These are phyloP conservation scores for Pouteria campechiana DNA, from an alignment of 179 eudicot species.

Conservation along the genomic window DNA sequence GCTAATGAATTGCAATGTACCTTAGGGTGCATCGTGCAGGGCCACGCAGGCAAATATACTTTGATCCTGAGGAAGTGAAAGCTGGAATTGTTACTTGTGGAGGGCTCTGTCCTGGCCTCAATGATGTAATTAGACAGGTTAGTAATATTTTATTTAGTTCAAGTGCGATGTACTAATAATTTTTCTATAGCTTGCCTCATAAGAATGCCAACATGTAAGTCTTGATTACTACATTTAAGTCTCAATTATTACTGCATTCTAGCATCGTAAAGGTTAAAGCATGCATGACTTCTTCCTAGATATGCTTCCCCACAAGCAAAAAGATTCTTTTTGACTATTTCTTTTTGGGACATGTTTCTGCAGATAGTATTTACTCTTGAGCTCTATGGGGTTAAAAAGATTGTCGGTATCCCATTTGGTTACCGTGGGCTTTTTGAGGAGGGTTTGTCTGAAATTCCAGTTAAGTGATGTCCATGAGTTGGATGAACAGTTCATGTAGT, in stretches of 20 bases:
- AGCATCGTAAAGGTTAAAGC: too few relatives aligned
- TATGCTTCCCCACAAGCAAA: too few relatives aligned
- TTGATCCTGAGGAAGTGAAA: conserved; percentile 87
- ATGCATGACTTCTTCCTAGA: too few relatives aligned
- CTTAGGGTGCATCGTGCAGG: conserved; percentile 97
- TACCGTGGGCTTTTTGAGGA: conserved; percentile 84
- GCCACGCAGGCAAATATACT: conserved; percentile 83
- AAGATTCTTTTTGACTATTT: too few relatives aligned
- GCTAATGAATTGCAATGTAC: too few relatives aligned
- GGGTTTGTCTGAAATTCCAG: conserved; percentile 71
- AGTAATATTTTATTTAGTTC: too few relatives aligned
- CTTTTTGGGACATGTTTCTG: too few relatives aligned
- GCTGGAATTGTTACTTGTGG: conserved; percentile 98
- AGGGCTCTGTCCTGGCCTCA: conserved; percentile 97
- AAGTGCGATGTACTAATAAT: too few relatives aligned
- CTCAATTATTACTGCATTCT: conserved; percentile 2
- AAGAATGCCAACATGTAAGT: neutral
- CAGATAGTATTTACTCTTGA: conserved; percentile 98
- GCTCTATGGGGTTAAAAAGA: conserved; percentile 91
- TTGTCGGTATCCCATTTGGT: conserved; percentile 92
- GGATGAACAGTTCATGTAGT: neutral
- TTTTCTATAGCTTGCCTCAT: too few relatives aligned
- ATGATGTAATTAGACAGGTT: conserved; percentile 97
- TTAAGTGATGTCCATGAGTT: conserved; percentile 26
- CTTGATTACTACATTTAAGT: conserved; percentile 3